Base-by-base conservation (phyloP, 176 grass and related monocot genomes). In the Puccinellia tenuiflora region DNA sequence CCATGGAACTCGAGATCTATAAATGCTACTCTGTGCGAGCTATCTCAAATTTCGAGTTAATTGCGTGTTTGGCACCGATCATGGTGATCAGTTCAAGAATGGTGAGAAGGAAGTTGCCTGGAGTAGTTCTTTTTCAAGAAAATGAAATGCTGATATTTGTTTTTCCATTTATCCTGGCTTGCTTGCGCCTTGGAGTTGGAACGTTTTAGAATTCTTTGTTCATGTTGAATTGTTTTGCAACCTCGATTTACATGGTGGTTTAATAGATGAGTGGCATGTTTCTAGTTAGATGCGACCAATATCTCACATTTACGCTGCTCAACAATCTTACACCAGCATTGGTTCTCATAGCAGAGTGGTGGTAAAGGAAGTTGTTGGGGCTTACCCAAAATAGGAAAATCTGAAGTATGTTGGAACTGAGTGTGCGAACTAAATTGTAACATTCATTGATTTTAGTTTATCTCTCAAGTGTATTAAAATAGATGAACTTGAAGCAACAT, bases 1-100 rank as follows among this genome's bases (percentile, higher is more conserved):
- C 16, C 54, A 17, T 56, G 37, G 56, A 9, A 26, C 47, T 26
- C 3, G 22, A 73, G 84, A 83, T 90, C 79, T 86, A 45, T 6
- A n/a, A 39, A 1, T 45, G 16, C 25, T 65, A n/a, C 30, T 57
- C 35, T 21, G 26, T 34, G 38, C n/a, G 5, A 7, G 35, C 29
- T 24, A 59, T 78, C 26, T 59, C 10, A 35, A n/a, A 81, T 55
- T 78, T 73, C 42, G 53, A 62, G 70, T 18, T 8, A 20, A 60
- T 0, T 54, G 39, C 18, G 13, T 54, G 40, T 30, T n/a, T 70
- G 39, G 16, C 64, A 46, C 63, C n/a, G 53, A 63, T 82, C 12
- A 29, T 53, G 35, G 34, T 5, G 26, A 16, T 43, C 43, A 3
- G 38, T 65, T 18, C 34, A 66, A 68, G 42, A 56, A 45, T 38